Percentiles rank a stretch among this genome's conserved stretches.
These are phyloP conservation scores for Cyclotella distinguenda DNA, from an alignment of 108 stramenopile genomes.

Conservation along the genomic window DNA sequence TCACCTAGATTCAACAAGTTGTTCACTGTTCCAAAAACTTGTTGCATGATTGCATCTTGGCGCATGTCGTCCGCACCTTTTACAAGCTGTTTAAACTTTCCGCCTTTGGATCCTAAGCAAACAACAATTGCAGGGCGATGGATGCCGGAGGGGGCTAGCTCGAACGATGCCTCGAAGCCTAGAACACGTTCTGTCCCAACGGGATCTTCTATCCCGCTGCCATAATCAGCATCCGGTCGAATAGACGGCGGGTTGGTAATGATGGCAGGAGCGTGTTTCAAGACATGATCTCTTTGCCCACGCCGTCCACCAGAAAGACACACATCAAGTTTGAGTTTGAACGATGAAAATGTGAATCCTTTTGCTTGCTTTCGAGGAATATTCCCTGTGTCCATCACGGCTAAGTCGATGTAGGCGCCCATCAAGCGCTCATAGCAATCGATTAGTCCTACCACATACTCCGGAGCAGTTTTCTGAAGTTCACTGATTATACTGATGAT, in stretches of 20 bases:
- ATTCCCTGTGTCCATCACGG: conserved; percentile 38
- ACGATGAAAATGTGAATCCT: conserved; percentile 34
- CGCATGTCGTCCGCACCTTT: conserved; percentile 95
- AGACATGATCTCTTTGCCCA: conserved; percentile 22
- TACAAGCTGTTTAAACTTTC: conserved; percentile 81
- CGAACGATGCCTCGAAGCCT: conserved; percentile 67
- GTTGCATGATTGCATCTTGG: conserved; percentile 97
- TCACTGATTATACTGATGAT: conserved; percentile 45
- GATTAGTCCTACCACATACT: conserved; percentile 54
- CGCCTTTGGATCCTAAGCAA: conserved; percentile 78
- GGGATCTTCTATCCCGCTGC: conserved; percentile 65
- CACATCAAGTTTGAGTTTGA: conserved; percentile 49
- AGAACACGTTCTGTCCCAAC: conserved; percentile 64
- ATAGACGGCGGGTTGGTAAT: conserved; percentile 68
- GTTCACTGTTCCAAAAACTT: conserved; percentile 93
- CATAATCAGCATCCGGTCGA: conserved; percentile 65
- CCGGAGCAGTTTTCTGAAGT: conserved; percentile 37
- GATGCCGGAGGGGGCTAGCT: conserved; percentile 79
- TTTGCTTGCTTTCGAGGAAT: conserved; percentile 27
- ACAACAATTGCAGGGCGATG: conserved; percentile 88
- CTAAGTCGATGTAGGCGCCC: conserved; percentile 71
- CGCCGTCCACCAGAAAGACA: conserved; percentile 46
- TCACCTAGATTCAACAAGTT: conserved; percentile 59
- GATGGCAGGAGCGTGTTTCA: conserved; percentile 56
- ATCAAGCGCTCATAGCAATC: conserved; percentile 56